Base-by-base conservation (phyloP, 495 filamentous ascomycete genomes). In the Neurospora pannonica region DNA sequence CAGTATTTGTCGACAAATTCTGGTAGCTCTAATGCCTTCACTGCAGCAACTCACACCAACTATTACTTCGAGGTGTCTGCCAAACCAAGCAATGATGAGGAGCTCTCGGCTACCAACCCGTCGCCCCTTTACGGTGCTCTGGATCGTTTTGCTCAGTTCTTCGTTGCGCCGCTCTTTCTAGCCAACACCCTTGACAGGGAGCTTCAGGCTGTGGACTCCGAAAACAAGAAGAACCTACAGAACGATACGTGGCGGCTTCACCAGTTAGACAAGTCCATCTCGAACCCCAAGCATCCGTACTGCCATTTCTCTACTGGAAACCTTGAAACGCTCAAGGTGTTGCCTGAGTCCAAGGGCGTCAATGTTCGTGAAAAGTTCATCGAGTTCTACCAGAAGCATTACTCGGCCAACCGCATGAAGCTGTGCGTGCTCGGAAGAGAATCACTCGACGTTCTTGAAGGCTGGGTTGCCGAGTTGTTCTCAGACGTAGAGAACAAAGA, bases 151-250 rank as follows among this genome's bases (percentile, higher is more conserved):
- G 94, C 97, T 42, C 96, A 99, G 83, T 99, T 99, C 83, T 99
- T 99, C 84, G 90, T 98, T 75, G 87, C 90, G 34, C 96, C 96
- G 0, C 89, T 99, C 31, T 99, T 98, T 81, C 87, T 98, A 15
- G 89, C 91, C 71, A 94, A 91, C 48, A 97, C 95, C 3, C 81
- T 99, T 48, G 96, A 99, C 76, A 90, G 96, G 38, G 96, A 99
- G 83, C 85, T 99, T 74, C 89, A 86, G 74, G 96, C 96, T 24
- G 96, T 99, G 24, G 96, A 99, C 83, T 98, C 96, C 0, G 96
- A 99, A 81, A 97, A 98, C 84, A 99, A 99, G 87, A 98, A 99
- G 87, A 99, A 99, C 76, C 88, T 99, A 34, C 96, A 99, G 84
- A 97, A 89, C 82, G 96, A 99, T 81, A 85, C 89, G 74, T 99